phyloP scores from a whole-genome alignment of 176 grass and related monocot species.

The Cenchrus purpureus region DNA sequence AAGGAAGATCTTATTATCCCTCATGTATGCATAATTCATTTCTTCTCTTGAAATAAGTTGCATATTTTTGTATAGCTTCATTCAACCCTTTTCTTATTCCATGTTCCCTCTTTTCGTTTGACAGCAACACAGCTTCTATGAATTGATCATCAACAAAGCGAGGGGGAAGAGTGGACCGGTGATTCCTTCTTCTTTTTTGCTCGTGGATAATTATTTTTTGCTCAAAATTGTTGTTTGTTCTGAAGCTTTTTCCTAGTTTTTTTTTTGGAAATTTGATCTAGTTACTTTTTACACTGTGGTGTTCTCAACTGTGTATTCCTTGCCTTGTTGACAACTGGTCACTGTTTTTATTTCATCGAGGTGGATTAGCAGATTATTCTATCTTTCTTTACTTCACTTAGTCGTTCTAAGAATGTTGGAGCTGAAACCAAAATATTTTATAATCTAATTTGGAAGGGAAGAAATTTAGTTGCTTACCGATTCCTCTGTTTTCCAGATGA shows the following conservation, averaged over 20 bases:
- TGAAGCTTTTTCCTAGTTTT: constrained; percentile 21
- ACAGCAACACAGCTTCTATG: constrained; percentile 99
- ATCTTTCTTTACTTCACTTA: neutral
- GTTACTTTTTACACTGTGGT: neutral
- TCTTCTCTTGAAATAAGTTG: constrained; percentile 26
- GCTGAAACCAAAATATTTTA: neutral
- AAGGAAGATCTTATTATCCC: constrained; percentile 99
- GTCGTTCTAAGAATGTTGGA: neutral
- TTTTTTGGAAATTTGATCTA: neutral
- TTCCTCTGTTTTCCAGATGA: neutral
- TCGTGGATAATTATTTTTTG: neutral
- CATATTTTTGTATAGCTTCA: constrained; percentile 24
- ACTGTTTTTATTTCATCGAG: constrained; percentile 22
- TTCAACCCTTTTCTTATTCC: constrained; percentile 22
- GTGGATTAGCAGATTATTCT: neutral
- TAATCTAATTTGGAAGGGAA: neutral
- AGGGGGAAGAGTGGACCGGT: constrained; percentile 99
- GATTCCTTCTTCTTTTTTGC: constrained; percentile 46
- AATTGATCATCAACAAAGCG: constrained; percentile 98
- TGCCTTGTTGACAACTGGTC: neutral
- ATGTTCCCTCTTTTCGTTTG: constrained; percentile 38
- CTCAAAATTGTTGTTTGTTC: neutral
- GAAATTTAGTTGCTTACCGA: neutral
- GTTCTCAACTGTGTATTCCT: neutral
- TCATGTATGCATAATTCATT: constrained; percentile 67